phyloP scores from a whole-genome alignment of 495 filamentous ascomycete genomes.

The Viridothelium virens region DNA sequence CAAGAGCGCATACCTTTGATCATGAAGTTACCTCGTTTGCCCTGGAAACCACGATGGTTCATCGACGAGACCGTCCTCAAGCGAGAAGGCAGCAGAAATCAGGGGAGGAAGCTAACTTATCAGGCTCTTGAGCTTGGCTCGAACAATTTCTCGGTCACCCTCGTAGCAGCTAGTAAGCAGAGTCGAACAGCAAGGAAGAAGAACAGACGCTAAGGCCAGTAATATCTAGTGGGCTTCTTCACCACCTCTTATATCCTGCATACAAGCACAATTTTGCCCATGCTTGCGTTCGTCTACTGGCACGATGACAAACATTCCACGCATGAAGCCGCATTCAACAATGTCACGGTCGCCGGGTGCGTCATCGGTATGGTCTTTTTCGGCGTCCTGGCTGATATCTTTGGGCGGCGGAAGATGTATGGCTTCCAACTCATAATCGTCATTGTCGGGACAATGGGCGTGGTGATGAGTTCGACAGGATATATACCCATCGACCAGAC shows the following conservation, averaged over 20 bases:
- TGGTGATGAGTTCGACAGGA: conserved; percentile 32
- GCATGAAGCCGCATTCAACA: conserved; percentile 45
- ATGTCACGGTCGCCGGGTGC: conserved; percentile 51
- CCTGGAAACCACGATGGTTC: neutral
- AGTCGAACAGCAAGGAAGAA: neutral
- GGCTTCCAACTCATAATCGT: conserved; percentile 56
- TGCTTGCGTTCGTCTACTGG: conserved; percentile 54
- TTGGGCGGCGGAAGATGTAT: conserved; percentile 56
- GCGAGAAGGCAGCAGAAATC: neutral
- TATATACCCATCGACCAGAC: neutral
- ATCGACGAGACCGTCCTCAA: neutral
- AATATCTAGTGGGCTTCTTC: conserved; percentile 46
- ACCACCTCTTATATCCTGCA: conserved; percentile 66
- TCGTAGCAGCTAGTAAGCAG: neutral
- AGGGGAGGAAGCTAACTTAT: neutral
- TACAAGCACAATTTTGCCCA: conserved; percentile 56
- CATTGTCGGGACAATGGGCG: conserved; percentile 46
- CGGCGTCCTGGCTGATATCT: conserved; percentile 53
- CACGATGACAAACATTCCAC: conserved; percentile 20
- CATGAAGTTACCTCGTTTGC: neutral
- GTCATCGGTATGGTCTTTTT: conserved; percentile 55
- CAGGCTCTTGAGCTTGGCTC: neutral
- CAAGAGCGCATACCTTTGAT: neutral
- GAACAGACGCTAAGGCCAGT: neutral
- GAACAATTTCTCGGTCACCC: neutral